A percentile compares a stretch with the other conserved stretches of the same genome.
phyloP scores from a whole-genome alignment of 1,284 basidiomycete genomes.

The Sanghuangporus weigelae region DNA sequence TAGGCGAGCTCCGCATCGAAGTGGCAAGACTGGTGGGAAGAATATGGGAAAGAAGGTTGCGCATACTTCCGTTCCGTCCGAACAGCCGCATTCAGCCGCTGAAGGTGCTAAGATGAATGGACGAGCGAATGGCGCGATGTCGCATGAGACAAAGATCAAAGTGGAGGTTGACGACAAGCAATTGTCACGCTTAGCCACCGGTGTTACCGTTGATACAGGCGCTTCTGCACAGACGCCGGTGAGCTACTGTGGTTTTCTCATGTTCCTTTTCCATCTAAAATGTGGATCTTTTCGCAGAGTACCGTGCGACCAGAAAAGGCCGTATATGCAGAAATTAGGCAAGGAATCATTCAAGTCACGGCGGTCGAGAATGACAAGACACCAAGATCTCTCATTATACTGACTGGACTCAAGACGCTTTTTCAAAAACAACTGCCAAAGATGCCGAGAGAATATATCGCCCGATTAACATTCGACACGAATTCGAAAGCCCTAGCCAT shows the following conservation, averaged over 20 bases:
- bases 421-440: slow-evolving; percentile 98
- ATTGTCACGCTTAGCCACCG: slow-evolving; percentile 69
- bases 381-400: slow-evolving; percentile 75
- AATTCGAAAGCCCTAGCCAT: slow-evolving; percentile 94
- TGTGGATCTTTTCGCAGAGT: slow-evolving; percentile 33
- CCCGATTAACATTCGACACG: slow-evolving; percentile 88
- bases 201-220: slow-evolving; percentile 69
- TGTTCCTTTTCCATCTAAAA: slow-evolving; percentile 11
- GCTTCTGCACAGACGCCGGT: slow-evolving; percentile 45
- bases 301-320: slow-evolving; percentile 64
- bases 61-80: slow-evolving; percentile 40
- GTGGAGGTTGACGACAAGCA: slow-evolving; percentile 74
- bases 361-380: slow-evolving; percentile 83
- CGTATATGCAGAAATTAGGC: slow-evolving; percentile 78
- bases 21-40: slow-evolving; percentile 49
- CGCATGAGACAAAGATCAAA: slow-evolving; percentile 60
- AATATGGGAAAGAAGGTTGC: slow-evolving; percentile 55
- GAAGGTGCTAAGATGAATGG: slow-evolving; percentile 36
- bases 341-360: slow-evolving; percentile 80
- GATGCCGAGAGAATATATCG: slow-evolving; percentile 99
- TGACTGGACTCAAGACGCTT: slow-evolving; percentile 93
- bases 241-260: slow-evolving; percentile 23
- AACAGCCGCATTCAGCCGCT: slow-evolving; percentile 16
- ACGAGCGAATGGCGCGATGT: slow-evolving; percentile 36
- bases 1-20: slow-evolving; percentile 18